These are phyloP conservation scores for Microstroma glucosiphilum DNA, from an alignment of 1,284 basidiomycete genomes.

Conservation along the genomic window DNA sequence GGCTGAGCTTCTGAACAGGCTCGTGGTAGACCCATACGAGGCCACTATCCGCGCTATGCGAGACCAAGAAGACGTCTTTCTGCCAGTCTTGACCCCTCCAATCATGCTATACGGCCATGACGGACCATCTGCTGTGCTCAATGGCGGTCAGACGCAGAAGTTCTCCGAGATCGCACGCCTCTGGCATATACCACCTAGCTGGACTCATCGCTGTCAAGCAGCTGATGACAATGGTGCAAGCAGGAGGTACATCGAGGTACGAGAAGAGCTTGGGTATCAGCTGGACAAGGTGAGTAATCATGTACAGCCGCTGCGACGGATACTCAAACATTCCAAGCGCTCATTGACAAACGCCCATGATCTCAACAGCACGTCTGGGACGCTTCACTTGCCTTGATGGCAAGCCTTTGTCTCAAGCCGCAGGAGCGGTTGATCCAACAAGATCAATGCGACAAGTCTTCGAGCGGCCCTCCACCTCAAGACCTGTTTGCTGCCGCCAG, in stretches of 20 bases:
- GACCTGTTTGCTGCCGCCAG: background rate
- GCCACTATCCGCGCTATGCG: background rate
- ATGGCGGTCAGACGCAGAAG: background rate
- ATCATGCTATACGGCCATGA: background rate
- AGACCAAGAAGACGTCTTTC: slow-evolving; percentile 1
- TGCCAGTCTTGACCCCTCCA: slow-evolving; percentile 10
- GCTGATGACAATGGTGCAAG: background rate
- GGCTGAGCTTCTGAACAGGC: background rate
- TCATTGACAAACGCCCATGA: too few species aligned
- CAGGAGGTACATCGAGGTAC: slow-evolving; percentile 8
- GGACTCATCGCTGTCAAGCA: too few species aligned
- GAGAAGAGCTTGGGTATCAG: slow-evolving; percentile 15
- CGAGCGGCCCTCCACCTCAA: background rate
- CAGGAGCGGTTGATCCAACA: background rate
- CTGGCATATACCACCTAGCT: background rate
- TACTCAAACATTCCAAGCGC: too few species aligned
- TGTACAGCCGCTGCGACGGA: too few species aligned
- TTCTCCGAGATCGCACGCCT: background rate
- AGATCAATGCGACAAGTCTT: background rate
- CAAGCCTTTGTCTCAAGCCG: background rate
- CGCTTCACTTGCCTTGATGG: slow-evolving; percentile 12
- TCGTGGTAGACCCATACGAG: background rate
- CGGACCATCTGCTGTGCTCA: background rate
- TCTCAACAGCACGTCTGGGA: slow-evolving; percentile 15
- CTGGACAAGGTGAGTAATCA: slow-evolving; percentile 15